These are phyloP conservation scores for Saccharomycopsis fodiens DNA, from an alignment of 805 yeast species.

Conservation along the genomic window DNA sequence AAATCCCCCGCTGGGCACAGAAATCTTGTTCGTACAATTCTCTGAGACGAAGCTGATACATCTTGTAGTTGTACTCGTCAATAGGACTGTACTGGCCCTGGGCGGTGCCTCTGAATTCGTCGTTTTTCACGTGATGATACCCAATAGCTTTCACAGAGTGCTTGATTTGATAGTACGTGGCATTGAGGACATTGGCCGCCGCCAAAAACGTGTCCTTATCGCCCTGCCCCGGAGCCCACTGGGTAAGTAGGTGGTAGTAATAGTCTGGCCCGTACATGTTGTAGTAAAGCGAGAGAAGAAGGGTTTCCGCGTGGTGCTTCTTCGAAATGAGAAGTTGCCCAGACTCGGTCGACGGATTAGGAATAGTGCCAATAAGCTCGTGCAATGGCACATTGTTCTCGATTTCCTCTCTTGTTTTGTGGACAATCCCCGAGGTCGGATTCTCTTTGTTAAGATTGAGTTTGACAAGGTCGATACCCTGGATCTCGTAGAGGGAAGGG, in stretches of 20 bases:
- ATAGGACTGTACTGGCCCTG: conserved; percentile 72
- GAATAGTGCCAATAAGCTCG: conserved; percentile 60
- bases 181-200: conserved; percentile 46
- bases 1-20: conserved; percentile 6
- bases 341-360: conserved; percentile 62
- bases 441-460: conserved; percentile 30
- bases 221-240: conserved; percentile 70
- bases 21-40: conserved; percentile 29
- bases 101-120: conserved; percentile 47
- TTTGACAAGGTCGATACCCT: conserved; percentile 42
- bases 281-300: conserved; percentile 56
- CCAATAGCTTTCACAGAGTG: conserved; percentile 48
- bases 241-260: conserved; percentile 52
- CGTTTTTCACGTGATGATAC: conserved; percentile 28
- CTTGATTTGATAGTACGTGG: conserved; percentile 48
- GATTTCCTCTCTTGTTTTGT: conserved; percentile 22
- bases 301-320: conserved; percentile 45
- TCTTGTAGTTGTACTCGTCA: conserved; percentile 42
- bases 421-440: conserved; percentile 23
- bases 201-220: conserved; percentile 75
- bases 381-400: conserved; percentile 37
- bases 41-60: conserved; percentile 45
- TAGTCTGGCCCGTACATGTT: conserved; percentile 55
- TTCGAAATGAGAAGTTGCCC: conserved; percentile 60
- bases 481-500: conserved; percentile 64